phyloP scores from a whole-genome alignment of 164 flowering plant genomes.

The Protea cynaroides region DNA sequence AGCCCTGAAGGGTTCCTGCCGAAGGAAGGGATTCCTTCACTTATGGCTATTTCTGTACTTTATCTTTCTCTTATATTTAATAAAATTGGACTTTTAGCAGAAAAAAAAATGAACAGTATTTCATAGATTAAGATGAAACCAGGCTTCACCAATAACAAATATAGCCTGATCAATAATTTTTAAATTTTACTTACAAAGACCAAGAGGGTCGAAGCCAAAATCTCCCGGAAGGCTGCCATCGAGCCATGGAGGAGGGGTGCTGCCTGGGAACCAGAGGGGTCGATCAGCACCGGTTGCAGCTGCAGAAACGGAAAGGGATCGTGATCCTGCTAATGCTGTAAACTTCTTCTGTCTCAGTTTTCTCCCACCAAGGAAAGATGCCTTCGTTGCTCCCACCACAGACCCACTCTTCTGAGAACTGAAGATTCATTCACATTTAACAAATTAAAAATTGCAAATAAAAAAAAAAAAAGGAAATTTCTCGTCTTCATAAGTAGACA shows the following conservation, averaged over 20 bases:
- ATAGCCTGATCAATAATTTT: neutral
- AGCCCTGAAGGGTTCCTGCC: too few species aligned
- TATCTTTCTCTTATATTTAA: too few species aligned
- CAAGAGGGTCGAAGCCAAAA: constrained; percentile 97
- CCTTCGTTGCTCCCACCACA: constrained; percentile 47
- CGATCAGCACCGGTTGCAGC: constrained; percentile 67
- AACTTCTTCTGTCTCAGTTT: constrained; percentile 40
- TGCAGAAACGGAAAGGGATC: constrained; percentile 39
- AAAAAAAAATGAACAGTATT: too few species aligned
- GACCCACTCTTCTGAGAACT: constrained; percentile 68
- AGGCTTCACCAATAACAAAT: too few species aligned
- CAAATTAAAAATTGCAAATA: too few species aligned
- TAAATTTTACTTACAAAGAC: constrained; percentile 53
- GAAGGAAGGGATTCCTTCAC: too few species aligned
- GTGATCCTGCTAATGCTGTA: constrained; percentile 19
- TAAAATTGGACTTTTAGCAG: too few species aligned
- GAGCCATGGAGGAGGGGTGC: constrained; percentile 96
- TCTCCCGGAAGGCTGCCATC: constrained; percentile 99
- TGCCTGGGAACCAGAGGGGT: constrained; percentile 98
- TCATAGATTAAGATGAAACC: too few species aligned
- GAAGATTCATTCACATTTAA: constrained; percentile 3
- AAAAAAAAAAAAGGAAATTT: neutral
- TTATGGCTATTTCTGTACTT: too few species aligned
- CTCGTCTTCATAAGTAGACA: neutral
- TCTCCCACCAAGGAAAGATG: constrained; percentile 71